Percentiles rank a stretch among this genome's conserved stretches.
These are phyloP conservation scores for Kalanchoe fedtschenkoi DNA, from an alignment of 164 flowering plant species.

Conservation along the genomic window DNA sequence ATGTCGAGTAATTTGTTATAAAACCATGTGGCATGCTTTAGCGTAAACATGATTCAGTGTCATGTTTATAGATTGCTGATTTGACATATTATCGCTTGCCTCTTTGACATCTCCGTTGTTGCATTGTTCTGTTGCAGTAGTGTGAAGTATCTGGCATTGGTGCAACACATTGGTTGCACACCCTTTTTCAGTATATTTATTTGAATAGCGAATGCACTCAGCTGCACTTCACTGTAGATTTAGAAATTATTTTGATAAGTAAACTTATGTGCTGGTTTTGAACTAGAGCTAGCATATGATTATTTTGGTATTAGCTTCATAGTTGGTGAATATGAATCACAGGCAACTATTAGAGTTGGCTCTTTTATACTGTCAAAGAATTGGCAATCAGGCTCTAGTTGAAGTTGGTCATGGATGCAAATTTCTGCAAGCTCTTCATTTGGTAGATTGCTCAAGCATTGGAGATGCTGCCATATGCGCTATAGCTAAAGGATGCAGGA, in stretches of 20 bases:
- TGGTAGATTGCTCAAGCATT: slow-evolving; percentile 75
- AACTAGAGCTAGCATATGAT: background rate
- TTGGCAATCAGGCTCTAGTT: slow-evolving; percentile 49
- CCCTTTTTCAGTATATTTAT: background rate
- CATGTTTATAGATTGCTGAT: no score
- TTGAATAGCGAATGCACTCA: background rate
- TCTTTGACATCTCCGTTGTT: no score
- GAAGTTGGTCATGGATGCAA: slow-evolving; percentile 78
- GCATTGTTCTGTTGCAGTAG: background rate
- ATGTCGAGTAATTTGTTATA: no score
- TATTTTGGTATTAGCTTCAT: slow-evolving; percentile 2
- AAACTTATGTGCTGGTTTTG: background rate
- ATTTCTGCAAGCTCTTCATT: slow-evolving; percentile 69
- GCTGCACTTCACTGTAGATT: background rate
- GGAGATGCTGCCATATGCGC: slow-evolving; percentile 74
- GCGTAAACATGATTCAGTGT: no score
- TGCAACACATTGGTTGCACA: background rate
- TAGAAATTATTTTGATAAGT: background rate
- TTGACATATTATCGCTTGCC: no score
- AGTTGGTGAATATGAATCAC: slow-evolving; percentile 14
- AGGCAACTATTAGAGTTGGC: slow-evolving; percentile 73
- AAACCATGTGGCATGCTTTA: no score
- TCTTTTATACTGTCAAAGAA: slow-evolving; percentile 64
- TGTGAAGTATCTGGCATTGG: background rate
- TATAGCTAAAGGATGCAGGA: slow-evolving; percentile 68